These are phyloP conservation scores for Aspergillus cavernicola DNA, from an alignment of 495 filamentous ascomycete genomes.

Conservation along the genomic window DNA sequence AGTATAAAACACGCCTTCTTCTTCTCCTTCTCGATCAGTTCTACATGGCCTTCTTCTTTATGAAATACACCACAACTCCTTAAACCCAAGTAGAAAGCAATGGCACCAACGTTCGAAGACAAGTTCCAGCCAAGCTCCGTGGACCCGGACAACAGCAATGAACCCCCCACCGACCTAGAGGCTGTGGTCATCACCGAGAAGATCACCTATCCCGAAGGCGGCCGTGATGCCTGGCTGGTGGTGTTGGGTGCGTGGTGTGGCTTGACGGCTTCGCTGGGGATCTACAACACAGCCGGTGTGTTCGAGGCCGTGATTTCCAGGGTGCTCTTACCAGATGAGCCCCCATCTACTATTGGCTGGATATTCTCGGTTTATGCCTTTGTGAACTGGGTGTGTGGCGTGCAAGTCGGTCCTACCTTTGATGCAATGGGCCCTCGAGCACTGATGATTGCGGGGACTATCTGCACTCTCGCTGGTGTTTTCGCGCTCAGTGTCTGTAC, in stretches of 20 bases:
- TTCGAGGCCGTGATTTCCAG: slow-evolving; percentile 54
- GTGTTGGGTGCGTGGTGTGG: slow-evolving; percentile 62
- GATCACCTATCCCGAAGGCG: slow-evolving; percentile 55
- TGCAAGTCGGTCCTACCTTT: slow-evolving; percentile 37
- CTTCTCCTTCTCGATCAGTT: too few relatives aligned
- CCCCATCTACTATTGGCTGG: slow-evolving; percentile 63
- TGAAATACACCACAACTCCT: too few relatives aligned
- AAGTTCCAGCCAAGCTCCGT: too few relatives aligned
- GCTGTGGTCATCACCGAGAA: too few relatives aligned
- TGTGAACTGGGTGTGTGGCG: slow-evolving; percentile 48
- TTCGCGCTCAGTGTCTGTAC: slow-evolving; percentile 47
- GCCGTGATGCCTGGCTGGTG: slow-evolving; percentile 59
- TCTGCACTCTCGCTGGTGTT: slow-evolving; percentile 41
- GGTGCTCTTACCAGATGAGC: slow-evolving; percentile 51
- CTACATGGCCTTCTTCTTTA: too few relatives aligned
- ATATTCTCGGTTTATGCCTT: slow-evolving; percentile 67
- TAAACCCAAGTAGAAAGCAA: too few relatives aligned
- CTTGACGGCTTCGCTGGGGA: slow-evolving; percentile 58
- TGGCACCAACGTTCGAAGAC: too few relatives aligned
- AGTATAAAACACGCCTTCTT: too few relatives aligned
- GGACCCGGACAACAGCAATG: too few relatives aligned
- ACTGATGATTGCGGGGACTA: slow-evolving; percentile 25
- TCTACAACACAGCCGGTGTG: slow-evolving; percentile 65
- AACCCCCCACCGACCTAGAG: too few relatives aligned
- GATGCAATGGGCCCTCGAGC: slow-evolving; percentile 21